These are phyloP conservation scores for Combretum micranthum DNA, from an alignment of 345 rosid genomes.

Conservation along the genomic window DNA sequence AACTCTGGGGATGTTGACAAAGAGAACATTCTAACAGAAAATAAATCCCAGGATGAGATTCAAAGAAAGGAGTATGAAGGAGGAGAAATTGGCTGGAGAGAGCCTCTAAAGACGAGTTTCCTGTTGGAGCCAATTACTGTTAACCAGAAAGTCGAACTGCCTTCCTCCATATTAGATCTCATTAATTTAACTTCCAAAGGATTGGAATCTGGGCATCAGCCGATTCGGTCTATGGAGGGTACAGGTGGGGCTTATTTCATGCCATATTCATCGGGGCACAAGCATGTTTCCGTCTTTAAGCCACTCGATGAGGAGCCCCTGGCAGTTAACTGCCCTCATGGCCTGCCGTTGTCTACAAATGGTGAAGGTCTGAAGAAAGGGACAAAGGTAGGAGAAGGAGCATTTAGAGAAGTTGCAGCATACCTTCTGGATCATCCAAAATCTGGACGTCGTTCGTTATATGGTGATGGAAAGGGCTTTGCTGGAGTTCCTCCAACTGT, in stretches of 20 bases:
- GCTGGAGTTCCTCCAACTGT: constrained; percentile 39
- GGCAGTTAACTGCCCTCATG: constrained; percentile 33
- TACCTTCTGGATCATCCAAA: constrained; percentile 41
- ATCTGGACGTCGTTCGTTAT: constrained; percentile 9
- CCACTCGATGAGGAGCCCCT: constrained; percentile 45
- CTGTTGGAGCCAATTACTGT: constrained; percentile 27
- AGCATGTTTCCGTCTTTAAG: constrained; percentile 39
- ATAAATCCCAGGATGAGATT: constrained; percentile 6
- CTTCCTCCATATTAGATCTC: constrained; percentile 25
- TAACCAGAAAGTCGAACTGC: constrained; percentile 23
- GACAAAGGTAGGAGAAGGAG: constrained; percentile 41
- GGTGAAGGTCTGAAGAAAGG: constrained; percentile 43
- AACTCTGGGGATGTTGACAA: constrained; percentile 15
- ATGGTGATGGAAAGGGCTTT: constrained; percentile 24
- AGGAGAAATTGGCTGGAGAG: constrained; percentile 8
- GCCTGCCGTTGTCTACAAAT: constrained; percentile 26
- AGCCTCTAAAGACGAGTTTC: constrained; percentile 18
- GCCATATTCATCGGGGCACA: constrained; percentile 29
- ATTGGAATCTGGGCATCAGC: constrained; percentile 20
- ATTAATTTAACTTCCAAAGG: constrained; percentile 28
- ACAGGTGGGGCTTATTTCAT: constrained; percentile 43
- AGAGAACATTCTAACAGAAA: constrained; percentile 12
- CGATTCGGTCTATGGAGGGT: constrained; percentile 37
- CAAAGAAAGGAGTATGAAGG: constrained; percentile 9
- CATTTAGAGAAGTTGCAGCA: constrained; percentile 41